Percentiles rank a stretch among this genome's conserved stretches.
Conservation (phyloP, 306 rosid genomes). For the Quercus gilva region DNA sequence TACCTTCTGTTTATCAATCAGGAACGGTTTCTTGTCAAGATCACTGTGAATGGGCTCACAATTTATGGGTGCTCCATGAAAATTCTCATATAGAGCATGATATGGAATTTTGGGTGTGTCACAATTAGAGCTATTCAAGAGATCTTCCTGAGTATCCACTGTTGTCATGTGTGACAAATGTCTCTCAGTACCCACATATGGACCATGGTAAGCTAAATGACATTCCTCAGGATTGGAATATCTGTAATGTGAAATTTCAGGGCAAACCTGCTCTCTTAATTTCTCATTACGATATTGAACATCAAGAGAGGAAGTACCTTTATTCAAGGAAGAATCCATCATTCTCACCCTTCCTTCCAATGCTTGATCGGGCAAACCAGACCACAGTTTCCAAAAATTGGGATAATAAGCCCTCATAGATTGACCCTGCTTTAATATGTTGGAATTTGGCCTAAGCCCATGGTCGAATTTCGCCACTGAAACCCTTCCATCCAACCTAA, state of each 20-base stretch:
- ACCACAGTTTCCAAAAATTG: not conserved
- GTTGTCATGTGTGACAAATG: not conserved
- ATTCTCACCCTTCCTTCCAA: constrained; percentile 2
- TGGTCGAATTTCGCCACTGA: not conserved
- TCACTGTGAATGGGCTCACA: constrained; percentile 7
- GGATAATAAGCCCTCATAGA: not conserved
- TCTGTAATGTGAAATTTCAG: not conserved
- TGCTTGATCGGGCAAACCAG: constrained; percentile 1
- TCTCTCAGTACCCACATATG: not conserved
- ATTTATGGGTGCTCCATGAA: not conserved
- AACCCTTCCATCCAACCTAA: constrained; percentile 11
- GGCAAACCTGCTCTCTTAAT: not conserved
- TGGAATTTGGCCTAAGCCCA: constrained; percentile 1
- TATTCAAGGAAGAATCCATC: not conserved
- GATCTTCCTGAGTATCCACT: constrained; percentile 7
- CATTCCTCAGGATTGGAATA: not conserved
- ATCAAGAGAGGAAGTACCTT: not conserved
- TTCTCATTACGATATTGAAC: not conserved
- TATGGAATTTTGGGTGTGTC: constrained; percentile 10
- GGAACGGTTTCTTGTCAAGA: not conserved
- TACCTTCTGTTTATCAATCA: not conserved
- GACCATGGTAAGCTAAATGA: not conserved
- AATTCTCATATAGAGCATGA: not conserved
- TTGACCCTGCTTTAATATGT: constrained; percentile 12
- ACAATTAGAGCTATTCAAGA: not conserved